Percentiles rank a stretch among this genome's conserved stretches.
Conservation (phyloP, 164 flowering plant species). For the Protea cynaroides region DNA sequence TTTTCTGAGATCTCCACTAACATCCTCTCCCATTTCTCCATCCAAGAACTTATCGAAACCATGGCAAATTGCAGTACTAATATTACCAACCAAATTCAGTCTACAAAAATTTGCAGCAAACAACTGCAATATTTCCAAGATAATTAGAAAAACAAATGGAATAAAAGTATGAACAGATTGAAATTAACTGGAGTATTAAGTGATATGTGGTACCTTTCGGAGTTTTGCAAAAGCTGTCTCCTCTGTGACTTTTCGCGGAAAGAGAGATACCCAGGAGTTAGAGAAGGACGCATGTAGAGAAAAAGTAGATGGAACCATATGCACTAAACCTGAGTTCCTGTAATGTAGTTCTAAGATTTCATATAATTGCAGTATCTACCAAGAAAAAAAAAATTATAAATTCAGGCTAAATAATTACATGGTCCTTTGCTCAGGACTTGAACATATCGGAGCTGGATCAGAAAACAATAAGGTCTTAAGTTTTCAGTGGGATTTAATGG, state of each 20-base stretch:
- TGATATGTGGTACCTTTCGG: neutral
- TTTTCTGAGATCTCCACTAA: neutral
- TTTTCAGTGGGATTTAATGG: too few relatives aligned
- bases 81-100: constrained; percentile 1
- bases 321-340: neutral
- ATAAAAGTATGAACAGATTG: neutral
- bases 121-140: neutral
- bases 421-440: too few relatives aligned
- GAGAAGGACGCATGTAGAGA: neutral
- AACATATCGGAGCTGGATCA: too few relatives aligned
- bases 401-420: neutral
- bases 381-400: neutral
- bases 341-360: neutral
- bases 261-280: neutral
- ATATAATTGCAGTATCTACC: too few relatives aligned
- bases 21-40: neutral
- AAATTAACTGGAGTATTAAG: neutral
- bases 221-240: neutral
- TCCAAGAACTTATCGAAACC: constrained; percentile 1
- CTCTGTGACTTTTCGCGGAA: neutral
- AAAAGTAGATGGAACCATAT: neutral
- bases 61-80: neutral
- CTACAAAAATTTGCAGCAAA: neutral
- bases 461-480: too few relatives aligned
- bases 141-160: neutral